Percentiles rank a stretch among this genome's conserved stretches.
These are phyloP conservation scores for Penstemon eatonii DNA, from an alignment of 257 asterid genomes.

Conservation along the genomic window DNA sequence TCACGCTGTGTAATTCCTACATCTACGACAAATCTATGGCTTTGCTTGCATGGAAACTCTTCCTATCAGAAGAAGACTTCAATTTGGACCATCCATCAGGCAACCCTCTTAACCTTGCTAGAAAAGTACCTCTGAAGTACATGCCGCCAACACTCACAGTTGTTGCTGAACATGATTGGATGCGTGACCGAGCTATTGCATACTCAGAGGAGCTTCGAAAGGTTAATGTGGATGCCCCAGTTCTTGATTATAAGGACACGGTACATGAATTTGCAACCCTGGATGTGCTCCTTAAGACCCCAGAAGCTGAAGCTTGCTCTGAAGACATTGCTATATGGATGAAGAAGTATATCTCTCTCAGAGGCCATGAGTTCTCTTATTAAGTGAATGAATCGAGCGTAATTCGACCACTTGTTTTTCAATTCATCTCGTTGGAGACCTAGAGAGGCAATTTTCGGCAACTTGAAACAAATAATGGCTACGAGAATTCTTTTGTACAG, in stretches of 20 bases:
- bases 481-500: constrained; percentile 25
- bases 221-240: constrained; percentile 75
- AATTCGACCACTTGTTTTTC: neutral
- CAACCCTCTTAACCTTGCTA: constrained; percentile 53
- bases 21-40: constrained; percentile 67
- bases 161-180: constrained; percentile 85
- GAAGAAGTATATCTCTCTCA: constrained; percentile 75
- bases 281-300: constrained; percentile 60
- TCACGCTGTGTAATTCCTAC: constrained; percentile 61
- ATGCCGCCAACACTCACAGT: constrained; percentile 90
- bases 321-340: constrained; percentile 88
- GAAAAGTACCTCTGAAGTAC: constrained; percentile 47
- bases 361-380: constrained; percentile 82
- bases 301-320: constrained; percentile 71
- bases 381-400: constrained; percentile 21
- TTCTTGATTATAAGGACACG: constrained; percentile 77
- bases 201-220: constrained; percentile 81
- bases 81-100: constrained; percentile 72
- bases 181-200: constrained; percentile 79
- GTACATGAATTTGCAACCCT: constrained; percentile 86
- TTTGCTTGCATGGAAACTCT: constrained; percentile 77
- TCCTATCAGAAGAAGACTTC: constrained; percentile 55
- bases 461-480: constrained; percentile 2
- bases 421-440: constrained; percentile 2
- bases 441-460: neutral